Evolutionary conservation across 192 early-diverging fungal species (phyloP).

Genomic region (Coemansia sp.): DNA sequence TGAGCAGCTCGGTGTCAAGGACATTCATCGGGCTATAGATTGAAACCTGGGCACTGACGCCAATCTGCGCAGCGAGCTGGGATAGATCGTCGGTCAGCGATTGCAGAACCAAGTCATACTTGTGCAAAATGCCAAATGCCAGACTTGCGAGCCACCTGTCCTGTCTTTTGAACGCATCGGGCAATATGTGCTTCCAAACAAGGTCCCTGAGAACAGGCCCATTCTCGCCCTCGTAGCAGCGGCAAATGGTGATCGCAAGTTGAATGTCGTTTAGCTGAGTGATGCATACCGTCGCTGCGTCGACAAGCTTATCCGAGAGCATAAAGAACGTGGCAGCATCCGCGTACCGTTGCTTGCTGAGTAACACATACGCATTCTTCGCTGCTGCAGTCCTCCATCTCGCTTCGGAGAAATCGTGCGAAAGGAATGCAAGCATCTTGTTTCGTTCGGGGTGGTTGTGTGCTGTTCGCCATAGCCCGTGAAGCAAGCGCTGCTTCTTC

Average conservation of each 20-base stretch:
- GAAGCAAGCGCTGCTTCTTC: constrained; percentile 84
- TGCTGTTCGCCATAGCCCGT: constrained; percentile 87
- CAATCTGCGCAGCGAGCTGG: constrained; percentile 33
- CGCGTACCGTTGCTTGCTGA: constrained; percentile 91
- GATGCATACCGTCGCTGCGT: constrained; percentile 90
- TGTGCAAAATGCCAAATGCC: constrained; percentile 38
- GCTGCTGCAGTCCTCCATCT: constrained; percentile 91
- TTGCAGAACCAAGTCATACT: constrained; percentile 44
- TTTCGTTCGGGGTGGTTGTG: constrained; percentile 78
- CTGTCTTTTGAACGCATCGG: constrained; percentile 31
- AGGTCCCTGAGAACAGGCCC: constrained; percentile 47
- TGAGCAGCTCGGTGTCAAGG: constrained; percentile 48
- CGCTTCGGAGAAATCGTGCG: constrained; percentile 86
- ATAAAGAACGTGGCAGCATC: constrained; percentile 96
- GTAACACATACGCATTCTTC: constrained; percentile 98
- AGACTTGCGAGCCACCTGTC: constrained; percentile 53
- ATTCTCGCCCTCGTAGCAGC: constrained; percentile 83
- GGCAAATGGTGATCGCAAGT: constrained; percentile 86
- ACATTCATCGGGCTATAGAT: constrained; percentile 39
- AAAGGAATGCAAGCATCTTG: constrained; percentile 87
- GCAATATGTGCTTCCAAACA: constrained; percentile 42
- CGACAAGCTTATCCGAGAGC: constrained; percentile 79
- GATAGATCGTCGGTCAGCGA: constrained; percentile 40
- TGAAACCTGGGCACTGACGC: constrained; percentile 24
- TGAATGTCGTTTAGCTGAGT: constrained; percentile 90